Evolutionary conservation across 345 rosid genomes (phyloP), one percentile per base, ranked within the genome.

Genomic region (Sisymbrium irio): DNA sequence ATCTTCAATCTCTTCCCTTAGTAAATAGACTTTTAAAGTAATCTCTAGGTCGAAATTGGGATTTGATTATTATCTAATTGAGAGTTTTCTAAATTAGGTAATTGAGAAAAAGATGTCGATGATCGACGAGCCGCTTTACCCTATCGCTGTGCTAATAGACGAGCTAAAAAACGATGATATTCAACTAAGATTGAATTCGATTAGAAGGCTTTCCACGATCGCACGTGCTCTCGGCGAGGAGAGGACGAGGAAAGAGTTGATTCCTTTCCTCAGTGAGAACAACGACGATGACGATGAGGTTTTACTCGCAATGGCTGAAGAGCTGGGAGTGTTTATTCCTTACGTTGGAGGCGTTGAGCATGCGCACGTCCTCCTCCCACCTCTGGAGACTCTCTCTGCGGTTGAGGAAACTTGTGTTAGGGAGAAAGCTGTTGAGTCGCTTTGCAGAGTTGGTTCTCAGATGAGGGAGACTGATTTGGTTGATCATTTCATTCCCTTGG

Each of bases 221-320:
- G 96, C 96, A 0, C 92, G 90, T 33, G 96, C 92, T 3, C 86
- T 89, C 3, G 92, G 96, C 32, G 96, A 87, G 75, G 96, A 89
- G 71, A 79, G 92, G 71, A 87, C 96, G 0, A 77, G 96, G 5
- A 87, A 85, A 77, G 96, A 89, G 79, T 69, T 89, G 81, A 86
- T 89, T 18, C 96, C 92, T 0, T 89, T 89, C 74, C 80, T 89
- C 15, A 86, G 88, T 13, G 96, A 89, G 72, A 89, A 84, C 65
- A 89, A 89, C 69, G 96, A 89, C 4, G 96, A 89, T 5, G 96
- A 87, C 27, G 96, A 89, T 15, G 96, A 87, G 81, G 89, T 89
- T 45, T 86, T 89, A 49, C 84, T 89, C 45, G 90, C 92, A 3
- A 87, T 89, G 96, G 89, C 92, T 0, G 92, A 89, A 66, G 96